A percentile compares a stretch with the other conserved stretches of the same genome.
Conservation (phyloP, 1,284 basidiomycete genomes). For the Trichosporon coremiiforme region DNA sequence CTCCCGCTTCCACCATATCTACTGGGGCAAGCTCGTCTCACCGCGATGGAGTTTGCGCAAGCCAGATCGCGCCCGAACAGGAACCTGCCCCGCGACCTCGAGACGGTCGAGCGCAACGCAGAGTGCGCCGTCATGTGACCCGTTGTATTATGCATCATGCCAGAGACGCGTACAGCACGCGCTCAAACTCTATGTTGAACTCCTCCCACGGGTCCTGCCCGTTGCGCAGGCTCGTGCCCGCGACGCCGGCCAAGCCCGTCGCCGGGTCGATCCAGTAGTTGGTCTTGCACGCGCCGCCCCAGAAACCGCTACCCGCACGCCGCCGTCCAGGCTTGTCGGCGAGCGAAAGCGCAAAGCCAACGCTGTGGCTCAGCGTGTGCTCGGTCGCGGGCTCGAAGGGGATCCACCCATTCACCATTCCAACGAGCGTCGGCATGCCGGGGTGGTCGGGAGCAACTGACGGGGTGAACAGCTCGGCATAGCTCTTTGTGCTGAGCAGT, state of each 20-base stretch:
- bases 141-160: neutral
- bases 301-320: constrained; percentile 36
- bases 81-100: neutral
- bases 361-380: constrained; percentile 21
- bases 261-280: constrained; percentile 45
- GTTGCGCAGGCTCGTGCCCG: constrained; percentile 11
- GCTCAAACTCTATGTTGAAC: constrained; percentile 10
- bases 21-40: neutral
- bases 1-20: neutral
- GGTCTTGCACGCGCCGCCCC: constrained; percentile 42
- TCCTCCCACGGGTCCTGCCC: constrained; percentile 18
- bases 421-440: constrained; percentile 23
- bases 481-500: constrained; percentile 17
- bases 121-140: neutral
- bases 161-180: neutral
- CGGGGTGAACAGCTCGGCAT: constrained; percentile 35
- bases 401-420: constrained; percentile 22
- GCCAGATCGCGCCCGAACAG: neutral
- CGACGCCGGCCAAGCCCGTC: constrained; percentile 32
- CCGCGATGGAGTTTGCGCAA: neutral
- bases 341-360: constrained; percentile 32
- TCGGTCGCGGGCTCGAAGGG: constrained; percentile 23
- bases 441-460: constrained; percentile 25
- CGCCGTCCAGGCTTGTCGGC: constrained; percentile 31
- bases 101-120: neutral